A percentile compares a stretch with the other conserved stretches of the same genome.
phyloP scores from a whole-genome alignment of 371 early-diverging fungal species.

The Zychaea mexicana region DNA sequence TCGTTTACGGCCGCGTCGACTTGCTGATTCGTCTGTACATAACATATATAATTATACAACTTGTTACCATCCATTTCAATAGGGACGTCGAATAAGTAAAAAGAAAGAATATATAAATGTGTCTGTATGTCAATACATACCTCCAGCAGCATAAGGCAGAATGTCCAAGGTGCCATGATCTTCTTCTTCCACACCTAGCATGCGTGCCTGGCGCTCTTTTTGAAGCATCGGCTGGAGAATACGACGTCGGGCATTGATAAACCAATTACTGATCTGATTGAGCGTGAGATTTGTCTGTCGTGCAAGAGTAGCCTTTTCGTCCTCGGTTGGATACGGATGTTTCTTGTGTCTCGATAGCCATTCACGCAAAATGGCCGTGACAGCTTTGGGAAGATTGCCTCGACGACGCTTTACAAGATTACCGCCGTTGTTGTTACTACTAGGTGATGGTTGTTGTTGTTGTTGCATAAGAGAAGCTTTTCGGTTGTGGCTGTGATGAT shows the following conservation, averaged over 20 bases:
- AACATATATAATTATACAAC: background rate
- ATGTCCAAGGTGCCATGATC: background rate
- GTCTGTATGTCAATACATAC: background rate
- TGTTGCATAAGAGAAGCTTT: background rate
- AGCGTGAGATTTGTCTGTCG: conserved; percentile 64
- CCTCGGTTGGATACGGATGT: conserved; percentile 82
- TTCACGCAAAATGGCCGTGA: conserved; percentile 61
- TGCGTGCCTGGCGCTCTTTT: conserved; percentile 22
- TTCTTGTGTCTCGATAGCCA: conserved; percentile 76
- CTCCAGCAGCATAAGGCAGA: conserved; percentile 3
- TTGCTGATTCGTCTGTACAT: background rate
- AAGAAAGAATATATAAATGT: background rate
- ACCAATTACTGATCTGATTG: conserved; percentile 87
- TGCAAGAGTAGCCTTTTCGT: conserved; percentile 68
- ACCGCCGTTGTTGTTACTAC: conserved; percentile 6
- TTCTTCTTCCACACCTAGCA: conserved; percentile 6
- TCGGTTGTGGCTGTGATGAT: background rate
- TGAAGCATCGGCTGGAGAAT: conserved; percentile 52
- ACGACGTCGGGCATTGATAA: conserved; percentile 81
- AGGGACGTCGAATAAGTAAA: no score
- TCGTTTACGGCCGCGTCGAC: conserved; percentile 10
- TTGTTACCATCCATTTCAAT: background rate
- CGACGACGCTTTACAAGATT: conserved; percentile 40
- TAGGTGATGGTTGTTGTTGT: conserved; percentile 1
- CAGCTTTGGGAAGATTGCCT: conserved; percentile 61